Percentiles rank a stretch among this genome's conserved stretches.
phyloP scores from a whole-genome alignment of 345 rosid species.

The Eucalyptus rudis region DNA sequence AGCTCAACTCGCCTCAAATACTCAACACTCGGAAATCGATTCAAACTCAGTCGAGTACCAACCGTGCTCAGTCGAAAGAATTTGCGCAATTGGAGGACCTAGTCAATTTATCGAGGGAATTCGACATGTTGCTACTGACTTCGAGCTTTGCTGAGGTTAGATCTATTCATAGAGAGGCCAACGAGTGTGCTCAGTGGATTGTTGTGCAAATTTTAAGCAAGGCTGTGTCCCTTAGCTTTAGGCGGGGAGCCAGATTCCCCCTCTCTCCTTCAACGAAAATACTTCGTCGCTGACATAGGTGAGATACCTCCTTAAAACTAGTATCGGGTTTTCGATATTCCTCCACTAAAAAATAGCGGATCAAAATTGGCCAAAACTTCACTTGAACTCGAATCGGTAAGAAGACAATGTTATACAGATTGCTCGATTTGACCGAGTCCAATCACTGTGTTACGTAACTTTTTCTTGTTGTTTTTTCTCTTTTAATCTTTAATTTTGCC shows the following conservation, averaged over 20 bases:
- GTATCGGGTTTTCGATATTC: neutral
- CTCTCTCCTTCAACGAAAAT: neutral
- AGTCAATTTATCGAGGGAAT: neutral
- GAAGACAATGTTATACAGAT: neutral
- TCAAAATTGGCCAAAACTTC: neutral
- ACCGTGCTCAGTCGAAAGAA: neutral
- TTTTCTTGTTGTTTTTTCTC: neutral
- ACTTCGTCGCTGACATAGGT: neutral
- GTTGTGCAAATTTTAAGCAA: neutral
- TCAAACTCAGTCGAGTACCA: neutral
- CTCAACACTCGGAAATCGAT: neutral
- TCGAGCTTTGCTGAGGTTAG: neutral
- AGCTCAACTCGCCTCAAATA: neutral
- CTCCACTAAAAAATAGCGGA: neutral
- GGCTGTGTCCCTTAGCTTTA: neutral
- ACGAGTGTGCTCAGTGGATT: neutral
- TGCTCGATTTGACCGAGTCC: neutral
- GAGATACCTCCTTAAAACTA: neutral
- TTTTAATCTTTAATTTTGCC: neutral
- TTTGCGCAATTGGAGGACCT: neutral
- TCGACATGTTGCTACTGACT: neutral
- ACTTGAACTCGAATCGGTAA: neutral
- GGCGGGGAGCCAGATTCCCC: neutral
- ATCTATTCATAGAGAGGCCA: neutral
- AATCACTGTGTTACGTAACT: neutral